A percentile compares a stretch with the other conserved stretches of the same genome.
Conservation (phyloP, 2,329 filamentous ascomycete species). For the Xylaria sp. region DNA sequence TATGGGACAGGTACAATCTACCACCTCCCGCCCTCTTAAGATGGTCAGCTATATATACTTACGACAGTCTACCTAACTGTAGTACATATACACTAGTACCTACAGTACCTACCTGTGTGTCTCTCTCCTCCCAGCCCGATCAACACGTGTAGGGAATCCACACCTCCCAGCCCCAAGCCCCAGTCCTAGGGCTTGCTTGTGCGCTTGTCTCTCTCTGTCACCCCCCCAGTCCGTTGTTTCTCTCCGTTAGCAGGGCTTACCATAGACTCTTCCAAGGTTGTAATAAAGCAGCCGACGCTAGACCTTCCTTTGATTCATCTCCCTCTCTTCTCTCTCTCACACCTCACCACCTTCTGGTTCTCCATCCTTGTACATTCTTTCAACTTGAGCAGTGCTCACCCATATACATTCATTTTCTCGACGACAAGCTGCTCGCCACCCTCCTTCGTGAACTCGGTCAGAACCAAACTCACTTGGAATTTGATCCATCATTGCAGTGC, state of each 20-base stretch:
- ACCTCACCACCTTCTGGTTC: slow-evolving; percentile 21
- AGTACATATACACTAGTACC: background rate
- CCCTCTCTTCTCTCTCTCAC: slow-evolving; percentile 10
- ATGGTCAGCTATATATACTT: background rate
- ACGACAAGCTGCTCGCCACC: slow-evolving; percentile 34
- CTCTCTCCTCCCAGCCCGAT: background rate
- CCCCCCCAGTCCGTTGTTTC: background rate
- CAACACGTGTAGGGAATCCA: background rate
- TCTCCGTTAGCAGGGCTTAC: background rate
- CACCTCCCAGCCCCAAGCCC: slow-evolving; percentile 5
- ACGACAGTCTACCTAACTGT: too few relatives aligned
- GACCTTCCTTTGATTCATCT: slow-evolving; percentile 24
- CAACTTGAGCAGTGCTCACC: slow-evolving; percentile 44
- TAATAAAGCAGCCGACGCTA: slow-evolving; percentile 27
- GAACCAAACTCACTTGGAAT: slow-evolving; percentile 11
- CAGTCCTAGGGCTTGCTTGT: slow-evolving; percentile 15
- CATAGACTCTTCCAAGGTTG: slow-evolving; percentile 15
- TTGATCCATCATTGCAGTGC: background rate
- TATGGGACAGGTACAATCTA: too few relatives aligned
- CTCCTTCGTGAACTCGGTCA: slow-evolving; percentile 36
- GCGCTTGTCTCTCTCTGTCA: too few relatives aligned
- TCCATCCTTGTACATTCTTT: slow-evolving; percentile 39
- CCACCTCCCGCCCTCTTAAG: too few relatives aligned
- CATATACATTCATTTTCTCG: slow-evolving; percentile 42
- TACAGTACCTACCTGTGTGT: background rate